Evolutionary conservation across 352 stramenopile species (phyloP).

Genomic region (Pythium aphanidermatum): DNA sequence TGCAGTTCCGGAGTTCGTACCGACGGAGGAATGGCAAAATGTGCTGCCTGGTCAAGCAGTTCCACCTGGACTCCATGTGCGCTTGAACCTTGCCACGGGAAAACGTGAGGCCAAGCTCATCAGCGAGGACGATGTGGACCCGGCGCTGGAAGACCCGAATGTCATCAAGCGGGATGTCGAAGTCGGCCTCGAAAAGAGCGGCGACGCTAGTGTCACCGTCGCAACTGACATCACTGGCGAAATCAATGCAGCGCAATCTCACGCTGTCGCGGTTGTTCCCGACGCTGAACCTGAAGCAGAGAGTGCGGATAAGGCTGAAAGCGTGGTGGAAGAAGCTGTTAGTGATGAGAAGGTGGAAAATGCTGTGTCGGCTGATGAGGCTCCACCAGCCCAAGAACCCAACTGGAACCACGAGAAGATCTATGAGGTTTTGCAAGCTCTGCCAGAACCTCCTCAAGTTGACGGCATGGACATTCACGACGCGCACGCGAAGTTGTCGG

Average conservation of each 20-base stretch:
- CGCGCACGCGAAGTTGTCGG: slow-evolving; percentile 55
- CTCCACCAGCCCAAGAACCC: slow-evolving; percentile 32
- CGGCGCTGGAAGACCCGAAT: slow-evolving; percentile 20
- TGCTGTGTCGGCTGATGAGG: slow-evolving; percentile 21
- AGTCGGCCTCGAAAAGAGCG: slow-evolving; percentile 21
- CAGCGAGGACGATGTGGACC: slow-evolving; percentile 26
- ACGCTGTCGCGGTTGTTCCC: slow-evolving; percentile 17
- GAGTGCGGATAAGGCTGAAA: slow-evolving; percentile 10
- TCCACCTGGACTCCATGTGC: slow-evolving; percentile 70
- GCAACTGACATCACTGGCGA: slow-evolving; percentile 48
- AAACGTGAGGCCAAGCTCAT: slow-evolving; percentile 84
- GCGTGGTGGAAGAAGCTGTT: not conserved
- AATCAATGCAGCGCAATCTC: slow-evolving; percentile 17
- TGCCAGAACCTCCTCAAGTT: slow-evolving; percentile 66
- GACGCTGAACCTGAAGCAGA: slow-evolving; percentile 19
- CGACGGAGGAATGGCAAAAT: slow-evolving; percentile 63
- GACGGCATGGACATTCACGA: slow-evolving; percentile 78
- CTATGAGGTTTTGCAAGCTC: slow-evolving; percentile 68
- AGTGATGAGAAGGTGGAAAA: not conserved
- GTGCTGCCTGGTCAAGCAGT: slow-evolving; percentile 58
- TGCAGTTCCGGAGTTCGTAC: slow-evolving; percentile 45
- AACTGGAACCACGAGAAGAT: slow-evolving; percentile 87
- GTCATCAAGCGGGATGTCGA: slow-evolving; percentile 26
- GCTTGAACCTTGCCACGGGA: slow-evolving; percentile 74
- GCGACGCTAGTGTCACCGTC: slow-evolving; percentile 45